phyloP scores from a whole-genome alignment of 2,329 filamentous ascomycete genomes.

The Alternaria arborescens region DNA sequence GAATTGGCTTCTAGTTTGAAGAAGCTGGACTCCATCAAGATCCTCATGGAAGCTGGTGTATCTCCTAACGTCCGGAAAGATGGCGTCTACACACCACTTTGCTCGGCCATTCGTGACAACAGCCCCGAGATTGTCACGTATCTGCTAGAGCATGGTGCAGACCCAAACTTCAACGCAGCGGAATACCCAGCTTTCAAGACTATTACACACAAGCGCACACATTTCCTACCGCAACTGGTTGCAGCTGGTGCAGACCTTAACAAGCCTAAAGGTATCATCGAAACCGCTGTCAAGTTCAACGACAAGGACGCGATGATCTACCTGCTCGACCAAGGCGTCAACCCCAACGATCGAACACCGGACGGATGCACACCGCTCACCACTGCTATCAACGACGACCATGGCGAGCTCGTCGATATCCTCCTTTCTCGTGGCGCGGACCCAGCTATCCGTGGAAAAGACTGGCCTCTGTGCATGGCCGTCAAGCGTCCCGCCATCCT shows the following conservation, averaged over 20 bases:
- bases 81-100: slow-evolving; percentile 72
- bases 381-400: slow-evolving; percentile 70
- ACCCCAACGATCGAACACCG: slow-evolving; percentile 66
- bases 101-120: slow-evolving; percentile 73
- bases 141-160: slow-evolving; percentile 62
- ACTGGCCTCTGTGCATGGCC: slow-evolving; percentile 77
- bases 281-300: slow-evolving; percentile 69
- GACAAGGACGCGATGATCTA: slow-evolving; percentile 68
- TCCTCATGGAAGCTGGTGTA: slow-evolving; percentile 67
- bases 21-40: slow-evolving; percentile 67
- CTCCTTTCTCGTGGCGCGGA: slow-evolving; percentile 68
- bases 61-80: slow-evolving; percentile 70
- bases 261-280: slow-evolving; percentile 70
- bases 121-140: slow-evolving; percentile 68
- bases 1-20: slow-evolving; percentile 71
- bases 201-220: slow-evolving; percentile 69
- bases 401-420: slow-evolving; percentile 66
- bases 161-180: slow-evolving; percentile 64
- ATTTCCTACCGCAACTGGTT: slow-evolving; percentile 66
- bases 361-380: slow-evolving; percentile 70
- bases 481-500: slow-evolving; percentile 69
- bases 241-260: slow-evolving; percentile 68
- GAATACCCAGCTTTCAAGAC: slow-evolving; percentile 75
- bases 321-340: slow-evolving; percentile 68
- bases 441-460: slow-evolving; percentile 69